Evolutionary conservation across 371 early-diverging fungal genomes (phyloP).

Genomic region (Mucor sp.): DNA sequence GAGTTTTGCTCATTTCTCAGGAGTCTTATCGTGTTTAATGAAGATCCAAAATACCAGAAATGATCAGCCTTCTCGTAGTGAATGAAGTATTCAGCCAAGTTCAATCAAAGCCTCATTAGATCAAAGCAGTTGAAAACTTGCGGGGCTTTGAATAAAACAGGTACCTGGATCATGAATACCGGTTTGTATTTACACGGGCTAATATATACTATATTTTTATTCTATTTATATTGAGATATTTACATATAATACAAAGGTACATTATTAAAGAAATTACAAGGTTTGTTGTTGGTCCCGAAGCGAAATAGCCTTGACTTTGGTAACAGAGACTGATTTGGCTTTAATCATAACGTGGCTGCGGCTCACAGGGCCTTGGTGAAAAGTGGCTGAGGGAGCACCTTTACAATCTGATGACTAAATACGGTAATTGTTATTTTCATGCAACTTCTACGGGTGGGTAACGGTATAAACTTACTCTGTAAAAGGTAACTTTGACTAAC

Average conservation of each 20-base stretch:
- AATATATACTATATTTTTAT: neutral
- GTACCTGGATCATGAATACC: neutral
- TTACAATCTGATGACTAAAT: constrained; percentile 26
- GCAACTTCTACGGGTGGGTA: neutral
- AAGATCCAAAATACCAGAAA: neutral
- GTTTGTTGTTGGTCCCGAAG: constrained; percentile 9
- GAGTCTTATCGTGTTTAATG: neutral
- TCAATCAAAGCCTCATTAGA: neutral
- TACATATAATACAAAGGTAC: neutral
- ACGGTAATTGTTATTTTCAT: neutral
- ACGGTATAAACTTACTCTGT: constrained; percentile 15
- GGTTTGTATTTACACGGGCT: neutral
- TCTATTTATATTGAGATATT: neutral
- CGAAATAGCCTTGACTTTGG: constrained; percentile 21
- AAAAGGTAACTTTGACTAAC: constrained; percentile 30
- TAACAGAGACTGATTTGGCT: constrained; percentile 24
- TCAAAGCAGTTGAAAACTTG: neutral
- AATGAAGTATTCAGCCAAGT: neutral
- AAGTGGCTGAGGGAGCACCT: constrained; percentile 25
- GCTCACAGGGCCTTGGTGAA: constrained; percentile 11
- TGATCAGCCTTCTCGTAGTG: neutral
- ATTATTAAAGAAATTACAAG: neutral
- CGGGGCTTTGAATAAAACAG: neutral
- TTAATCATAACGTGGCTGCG: constrained; percentile 26
- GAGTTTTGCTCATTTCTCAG: neutral